Evolutionary conservation across 805 yeast species (phyloP), one percentile per base, ranked within the genome.

Genomic region (Hanseniaspora vineae): DNA sequence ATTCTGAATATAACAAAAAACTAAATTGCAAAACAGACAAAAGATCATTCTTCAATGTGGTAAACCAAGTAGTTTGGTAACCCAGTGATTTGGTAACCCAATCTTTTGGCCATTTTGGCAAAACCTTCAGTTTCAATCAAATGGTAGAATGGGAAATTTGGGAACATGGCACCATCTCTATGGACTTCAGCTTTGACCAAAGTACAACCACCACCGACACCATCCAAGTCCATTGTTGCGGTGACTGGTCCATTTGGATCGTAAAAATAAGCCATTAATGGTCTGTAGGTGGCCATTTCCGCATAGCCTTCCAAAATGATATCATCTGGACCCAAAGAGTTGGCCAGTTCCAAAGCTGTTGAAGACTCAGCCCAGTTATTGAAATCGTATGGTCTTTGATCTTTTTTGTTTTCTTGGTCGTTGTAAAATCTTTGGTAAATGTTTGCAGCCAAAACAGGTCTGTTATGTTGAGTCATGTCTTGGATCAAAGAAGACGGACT

Each of bases 81-180:
- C 5, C 99, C 99, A 61, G 72, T 82, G 19, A 89, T 88, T 57
- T 82, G 84, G 66, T 92, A 89, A 32, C 95, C 95, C 52, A 92
- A 72, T 56, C 97, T 73, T 65, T 88, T 87, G 42, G 96, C 96
- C 97, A 92, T 92, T 65, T 82, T 83, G n/a, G 92, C 97, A 66
- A 92, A 92, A 15, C 98, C 98, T 67, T 92, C 98, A 10, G 97
- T 89, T 70, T 92, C 98, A 53, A 92, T 88, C 64, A 92, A 73
- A 64, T 92, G 95, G 64, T 90, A 89, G 72, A 92, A 92, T 51
- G 98, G 92, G 77, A 92, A 92, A 45, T 94, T 85, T 15, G 99
- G 98, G 77, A 92, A 92, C 97, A 92, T 90, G 48, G 97, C 97
- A 46, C 99, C 99, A 65, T 92, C 98, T 63, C 98, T 76, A 66